Conservation (phyloP, 495 filamentous ascomycete species). For the Daldinia caldariorum region DNA sequence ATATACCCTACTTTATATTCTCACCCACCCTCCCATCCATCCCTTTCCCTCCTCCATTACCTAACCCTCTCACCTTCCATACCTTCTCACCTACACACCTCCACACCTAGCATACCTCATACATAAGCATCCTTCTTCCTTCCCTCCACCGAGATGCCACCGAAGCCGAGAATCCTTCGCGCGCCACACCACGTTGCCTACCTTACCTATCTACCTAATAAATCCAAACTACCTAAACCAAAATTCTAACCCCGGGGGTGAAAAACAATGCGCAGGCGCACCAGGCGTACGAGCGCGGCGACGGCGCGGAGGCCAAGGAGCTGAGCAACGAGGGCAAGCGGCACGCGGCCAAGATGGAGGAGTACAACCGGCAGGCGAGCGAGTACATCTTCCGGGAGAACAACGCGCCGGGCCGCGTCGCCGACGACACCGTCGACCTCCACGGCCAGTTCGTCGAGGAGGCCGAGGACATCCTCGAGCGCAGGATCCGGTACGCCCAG, state of each 20-base stretch:
- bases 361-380: constrained; percentile 87
- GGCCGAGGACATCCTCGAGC: constrained; percentile 87
- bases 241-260: too few species aligned
- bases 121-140: neutral
- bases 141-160: neutral
- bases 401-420: constrained; percentile 75
- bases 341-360: constrained; percentile 80
- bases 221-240: too few species aligned
- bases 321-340: constrained; percentile 85
- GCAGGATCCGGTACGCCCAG: constrained; percentile 79
- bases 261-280: constrained; percentile 65
- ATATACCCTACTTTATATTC: neutral
- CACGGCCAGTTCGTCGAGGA: constrained; percentile 95
- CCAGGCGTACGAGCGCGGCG: constrained; percentile 80
- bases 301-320: constrained; percentile 80
- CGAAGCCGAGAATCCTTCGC: neutral
- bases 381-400: constrained; percentile 96
- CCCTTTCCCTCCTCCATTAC: neutral
- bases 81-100: too few species aligned
- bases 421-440: constrained; percentile 87
- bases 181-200: neutral
- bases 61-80: neutral
- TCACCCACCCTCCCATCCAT: neutral
- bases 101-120: too few species aligned
- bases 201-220: too few species aligned